Conservation (phyloP, 2,329 filamentous ascomycete species). For the Neurospora crassa region DNA sequence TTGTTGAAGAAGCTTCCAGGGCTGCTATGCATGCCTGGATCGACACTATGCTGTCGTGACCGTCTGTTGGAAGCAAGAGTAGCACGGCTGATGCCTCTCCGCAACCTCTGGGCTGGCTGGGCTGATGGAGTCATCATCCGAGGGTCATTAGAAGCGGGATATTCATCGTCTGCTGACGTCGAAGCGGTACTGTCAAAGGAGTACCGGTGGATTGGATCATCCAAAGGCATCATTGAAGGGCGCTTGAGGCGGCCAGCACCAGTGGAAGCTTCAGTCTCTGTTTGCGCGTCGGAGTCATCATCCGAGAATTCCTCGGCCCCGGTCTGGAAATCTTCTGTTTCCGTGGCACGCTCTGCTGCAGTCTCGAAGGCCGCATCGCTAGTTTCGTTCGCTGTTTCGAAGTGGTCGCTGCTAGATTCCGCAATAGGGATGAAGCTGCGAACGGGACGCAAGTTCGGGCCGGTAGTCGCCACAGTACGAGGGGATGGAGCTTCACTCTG, state of each 20-base stretch:
- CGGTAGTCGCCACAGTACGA: conserved; percentile 25
- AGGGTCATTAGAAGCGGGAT: conserved; percentile 35
- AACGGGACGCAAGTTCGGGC: conserved; percentile 21
- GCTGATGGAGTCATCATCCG: conserved; percentile 51
- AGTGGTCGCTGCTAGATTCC: conserved; percentile 30
- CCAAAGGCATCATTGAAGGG: conserved; percentile 31
- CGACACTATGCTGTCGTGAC: conserved; percentile 52
- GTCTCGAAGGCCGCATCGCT: conserved; percentile 57
- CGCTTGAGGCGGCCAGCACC: conserved; percentile 33
- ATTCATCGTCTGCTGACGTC: conserved; percentile 65
- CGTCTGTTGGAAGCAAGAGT: conserved; percentile 40
- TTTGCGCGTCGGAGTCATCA: conserved; percentile 73
- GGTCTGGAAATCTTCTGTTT: conserved; percentile 93
- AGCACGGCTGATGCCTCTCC: conserved; percentile 59
- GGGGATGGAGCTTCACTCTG: conserved; percentile 53
- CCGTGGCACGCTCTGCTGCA: conserved; percentile 70
- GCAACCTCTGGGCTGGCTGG: conserved; percentile 57
- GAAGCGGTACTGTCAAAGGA: conserved; percentile 86
- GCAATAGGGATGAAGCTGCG: conserved; percentile 20
- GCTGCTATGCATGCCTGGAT: conserved; percentile 47
- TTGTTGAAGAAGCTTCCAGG: conserved; percentile 47
- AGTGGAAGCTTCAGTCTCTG: conserved; percentile 49
- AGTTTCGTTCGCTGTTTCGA: conserved; percentile 74
- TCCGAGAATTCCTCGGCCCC: conserved; percentile 71
- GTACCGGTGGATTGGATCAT: conserved; percentile 44